Base-by-base conservation (phyloP, 176 grass and related monocot species). In the Avena atlantica region DNA sequence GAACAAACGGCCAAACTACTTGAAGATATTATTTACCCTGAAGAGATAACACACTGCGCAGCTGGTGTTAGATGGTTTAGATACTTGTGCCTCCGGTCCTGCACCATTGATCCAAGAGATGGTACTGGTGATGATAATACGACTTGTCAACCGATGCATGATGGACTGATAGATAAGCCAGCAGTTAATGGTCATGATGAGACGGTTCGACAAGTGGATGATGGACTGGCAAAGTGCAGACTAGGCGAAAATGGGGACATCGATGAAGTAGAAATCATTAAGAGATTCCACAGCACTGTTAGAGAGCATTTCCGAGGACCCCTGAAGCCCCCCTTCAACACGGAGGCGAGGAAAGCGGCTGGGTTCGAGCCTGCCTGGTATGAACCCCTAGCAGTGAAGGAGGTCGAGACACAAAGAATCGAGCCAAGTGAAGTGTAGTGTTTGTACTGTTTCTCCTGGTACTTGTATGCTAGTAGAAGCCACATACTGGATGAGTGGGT, bases 1-100 rank as follows among this genome's bases (percentile, higher is more conserved):
- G 89, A 93, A 80, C 51, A 91, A 78, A 97, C 95, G 21, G 95
- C 91, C 13, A 93, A 86, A 78, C 84, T 97, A 48, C 82, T 97
- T 47, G 87, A 97, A 91, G 84, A 84, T 66, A 78, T 91, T 20
- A 90, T 97, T 52, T 97, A 97, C 24, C 95, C 95, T 70, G 95
- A 97, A 88, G 95, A 97, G 81, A 88, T 95, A 62, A 95, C 95
- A 76, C 95, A 97, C 29, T 97, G 95, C 31, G 85, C 93, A 4
- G 91, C 95, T 86, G 93, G 93, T 77, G 83, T 97, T 82, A 92
- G 83, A 89, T 97, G 95, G 95, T 97, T 97, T 76, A 97, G 87
- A 62, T 97, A 90, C 76, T 11, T 97, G 51, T 95, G 91, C 79
- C 79, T 95, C 64, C 48, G 89, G 44, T 53, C 87, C 21, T 4